Evolutionary conservation across 495 filamentous ascomycete genomes (phyloP).

Genomic region (Friedmanniomyces simplex): DNA sequence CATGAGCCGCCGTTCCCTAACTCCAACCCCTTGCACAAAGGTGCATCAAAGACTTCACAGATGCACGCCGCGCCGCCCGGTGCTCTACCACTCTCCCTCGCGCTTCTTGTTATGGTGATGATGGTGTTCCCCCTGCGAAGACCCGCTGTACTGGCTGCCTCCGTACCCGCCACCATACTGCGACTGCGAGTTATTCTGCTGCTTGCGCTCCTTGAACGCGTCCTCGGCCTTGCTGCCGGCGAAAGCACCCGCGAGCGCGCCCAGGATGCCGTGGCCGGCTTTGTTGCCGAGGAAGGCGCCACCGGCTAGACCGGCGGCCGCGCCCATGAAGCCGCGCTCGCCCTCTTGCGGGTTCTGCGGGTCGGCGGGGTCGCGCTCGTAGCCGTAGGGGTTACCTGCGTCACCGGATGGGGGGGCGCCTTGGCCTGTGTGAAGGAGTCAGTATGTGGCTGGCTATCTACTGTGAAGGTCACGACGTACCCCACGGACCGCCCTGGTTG

Average conservation of each 20-base stretch:
- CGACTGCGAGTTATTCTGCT: background rate
- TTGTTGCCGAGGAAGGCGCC: slow-evolving; percentile 22
- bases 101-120: slow-evolving; percentile 13
- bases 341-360: slow-evolving; percentile 26
- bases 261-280: slow-evolving; percentile 27
- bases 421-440: slow-evolving; percentile 12
- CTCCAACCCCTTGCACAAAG: too few species aligned
- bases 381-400: slow-evolving; percentile 21
- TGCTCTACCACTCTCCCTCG: slow-evolving; percentile 1
- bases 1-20: too few species aligned
- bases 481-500: slow-evolving; percentile 19
- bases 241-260: slow-evolving; percentile 27
- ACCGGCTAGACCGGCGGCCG: slow-evolving; percentile 25
- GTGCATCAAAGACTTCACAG: too few species aligned
- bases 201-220: slow-evolving; percentile 26
- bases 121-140: background rate
- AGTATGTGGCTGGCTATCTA: slow-evolving; percentile 9
- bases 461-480: slow-evolving; percentile 21
- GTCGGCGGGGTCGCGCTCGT: slow-evolving; percentile 20
- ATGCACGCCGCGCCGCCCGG: too few species aligned
- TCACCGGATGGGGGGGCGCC: slow-evolving; percentile 21
- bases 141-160: slow-evolving; percentile 2
- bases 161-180: background rate
- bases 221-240: slow-evolving; percentile 33
- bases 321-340: slow-evolving; percentile 26